Conservation (phyloP, 441 rosid genomes). For the Brassica hybrid region DNA sequence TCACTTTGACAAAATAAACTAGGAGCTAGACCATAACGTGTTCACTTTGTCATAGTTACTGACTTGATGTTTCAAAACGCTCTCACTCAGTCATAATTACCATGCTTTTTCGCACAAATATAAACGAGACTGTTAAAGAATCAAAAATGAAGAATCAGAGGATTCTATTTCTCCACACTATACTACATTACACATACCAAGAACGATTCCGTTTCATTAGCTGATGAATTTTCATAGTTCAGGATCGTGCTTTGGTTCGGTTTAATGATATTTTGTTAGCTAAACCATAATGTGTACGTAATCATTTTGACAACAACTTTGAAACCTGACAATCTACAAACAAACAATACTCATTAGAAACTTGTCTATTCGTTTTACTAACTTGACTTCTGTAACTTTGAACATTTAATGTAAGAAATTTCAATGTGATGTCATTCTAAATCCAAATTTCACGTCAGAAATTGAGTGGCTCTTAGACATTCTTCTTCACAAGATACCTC, state of each 20-base stretch:
- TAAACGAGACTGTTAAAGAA: neutral
- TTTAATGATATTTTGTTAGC: neutral
- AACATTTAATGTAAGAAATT: neutral
- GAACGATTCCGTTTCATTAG: neutral
- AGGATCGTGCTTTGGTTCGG: neutral
- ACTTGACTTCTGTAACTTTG: neutral
- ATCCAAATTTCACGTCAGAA: neutral
- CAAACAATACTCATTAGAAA: neutral
- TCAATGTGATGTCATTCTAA: neutral
- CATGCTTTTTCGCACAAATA: neutral
- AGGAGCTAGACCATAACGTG: neutral
- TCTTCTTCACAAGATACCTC: neutral
- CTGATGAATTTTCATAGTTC: neutral
- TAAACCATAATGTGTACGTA: conserved; percentile 7
- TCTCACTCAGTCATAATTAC: neutral
- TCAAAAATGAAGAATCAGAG: neutral
- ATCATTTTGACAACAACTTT: neutral
- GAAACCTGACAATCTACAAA: neutral
- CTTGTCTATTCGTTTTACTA: neutral
- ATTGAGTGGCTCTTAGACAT: conserved; percentile 12
- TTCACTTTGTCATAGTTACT: neutral
- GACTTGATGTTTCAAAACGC: neutral
- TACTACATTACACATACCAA: neutral
- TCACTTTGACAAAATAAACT: neutral
- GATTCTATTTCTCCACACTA: neutral